Evolutionary conservation across 2,329 filamentous ascomycete genomes (phyloP).

Genomic region (Trichoderma polysporum): DNA sequence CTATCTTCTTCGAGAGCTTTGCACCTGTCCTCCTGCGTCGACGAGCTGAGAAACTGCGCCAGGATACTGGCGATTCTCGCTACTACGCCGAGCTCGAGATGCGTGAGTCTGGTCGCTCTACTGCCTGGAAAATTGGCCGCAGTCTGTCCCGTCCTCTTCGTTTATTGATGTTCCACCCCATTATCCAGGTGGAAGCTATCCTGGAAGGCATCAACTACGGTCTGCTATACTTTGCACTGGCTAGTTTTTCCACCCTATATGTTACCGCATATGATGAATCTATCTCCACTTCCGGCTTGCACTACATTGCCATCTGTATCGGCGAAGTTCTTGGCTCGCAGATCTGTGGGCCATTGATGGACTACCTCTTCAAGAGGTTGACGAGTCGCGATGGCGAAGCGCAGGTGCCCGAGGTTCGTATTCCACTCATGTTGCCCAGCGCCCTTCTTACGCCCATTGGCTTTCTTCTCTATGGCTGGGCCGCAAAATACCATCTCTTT

Average conservation of each 20-base stretch:
- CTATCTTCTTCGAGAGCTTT: constrained; percentile 41
- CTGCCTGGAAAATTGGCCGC: constrained; percentile 27
- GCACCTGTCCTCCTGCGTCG: constrained; percentile 36
- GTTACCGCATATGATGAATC: constrained; percentile 53
- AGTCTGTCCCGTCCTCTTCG: constrained; percentile 55
- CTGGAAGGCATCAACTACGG: constrained; percentile 62
- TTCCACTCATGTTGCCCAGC: background rate
- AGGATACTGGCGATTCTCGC: constrained; percentile 30
- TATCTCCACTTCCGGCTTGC: constrained; percentile 58
- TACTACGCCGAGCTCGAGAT: constrained; percentile 41
- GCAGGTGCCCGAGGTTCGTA: background rate
- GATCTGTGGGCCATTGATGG: constrained; percentile 45
- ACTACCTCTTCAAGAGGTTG: constrained; percentile 33
- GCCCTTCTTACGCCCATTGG: constrained; percentile 43
- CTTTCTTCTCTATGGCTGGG: constrained; percentile 43
- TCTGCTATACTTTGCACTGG: constrained; percentile 62
- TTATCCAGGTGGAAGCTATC: constrained; percentile 55
- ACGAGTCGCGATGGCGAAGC: constrained; percentile 21
- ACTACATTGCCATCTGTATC: constrained; percentile 62
- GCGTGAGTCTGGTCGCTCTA: constrained; percentile 33
- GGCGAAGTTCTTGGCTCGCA: constrained; percentile 61
- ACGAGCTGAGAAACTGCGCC: constrained; percentile 35
- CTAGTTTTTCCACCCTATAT: constrained; percentile 62
- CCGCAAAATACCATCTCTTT: constrained; percentile 48
- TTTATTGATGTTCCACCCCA: constrained; percentile 58